These are phyloP conservation scores for Trichoderma cornu-damae DNA, from an alignment of 2,329 filamentous ascomycete species.

Conservation along the genomic window DNA sequence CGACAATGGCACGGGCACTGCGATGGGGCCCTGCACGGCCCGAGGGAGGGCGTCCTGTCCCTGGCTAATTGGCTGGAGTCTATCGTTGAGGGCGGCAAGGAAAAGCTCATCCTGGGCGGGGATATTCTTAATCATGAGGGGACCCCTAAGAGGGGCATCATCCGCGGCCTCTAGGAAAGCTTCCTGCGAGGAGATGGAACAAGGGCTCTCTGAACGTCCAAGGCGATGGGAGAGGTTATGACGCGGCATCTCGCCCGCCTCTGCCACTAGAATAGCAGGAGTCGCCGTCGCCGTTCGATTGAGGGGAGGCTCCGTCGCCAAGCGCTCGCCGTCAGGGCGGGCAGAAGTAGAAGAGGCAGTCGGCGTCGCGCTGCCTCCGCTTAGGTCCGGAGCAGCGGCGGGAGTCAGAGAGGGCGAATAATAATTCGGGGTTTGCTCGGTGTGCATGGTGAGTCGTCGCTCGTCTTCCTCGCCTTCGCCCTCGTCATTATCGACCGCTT, in stretches of 20 bases:
- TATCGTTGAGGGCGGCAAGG: slow-evolving; percentile 45
- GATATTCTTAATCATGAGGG: slow-evolving; percentile 51
- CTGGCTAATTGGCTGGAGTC: slow-evolving; percentile 46
- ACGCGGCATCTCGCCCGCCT: too few species aligned
- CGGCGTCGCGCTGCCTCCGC: slow-evolving; percentile 29
- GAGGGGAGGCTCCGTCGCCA: too few species aligned
- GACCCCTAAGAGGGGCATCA: slow-evolving; percentile 47
- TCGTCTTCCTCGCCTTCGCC: slow-evolving; percentile 45
- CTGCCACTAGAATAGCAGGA: too few species aligned
- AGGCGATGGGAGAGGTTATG: too few species aligned
- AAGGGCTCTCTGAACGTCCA: too few species aligned
- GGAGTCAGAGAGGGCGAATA: slow-evolving; percentile 52
- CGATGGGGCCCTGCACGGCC: slow-evolving; percentile 31
- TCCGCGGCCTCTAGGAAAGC: slow-evolving; percentile 36
- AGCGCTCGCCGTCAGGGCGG: too few species aligned
- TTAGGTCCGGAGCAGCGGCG: slow-evolving; percentile 31
- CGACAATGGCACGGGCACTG: slow-evolving; percentile 26
- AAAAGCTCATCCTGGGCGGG: slow-evolving; percentile 54
- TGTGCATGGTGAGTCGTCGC: slow-evolving; percentile 54
- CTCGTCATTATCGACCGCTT: slow-evolving; percentile 40
- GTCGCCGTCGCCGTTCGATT: too few species aligned
- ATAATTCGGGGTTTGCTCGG: slow-evolving; percentile 59
- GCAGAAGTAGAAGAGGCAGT: slow-evolving; percentile 19
- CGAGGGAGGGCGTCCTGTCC: slow-evolving; percentile 42
- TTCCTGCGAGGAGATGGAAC: not conserved